Evolutionary conservation across 805 yeast species (phyloP), one percentile per base, ranked within the genome.

Genomic region (Blastobotrys muscicola): DNA sequence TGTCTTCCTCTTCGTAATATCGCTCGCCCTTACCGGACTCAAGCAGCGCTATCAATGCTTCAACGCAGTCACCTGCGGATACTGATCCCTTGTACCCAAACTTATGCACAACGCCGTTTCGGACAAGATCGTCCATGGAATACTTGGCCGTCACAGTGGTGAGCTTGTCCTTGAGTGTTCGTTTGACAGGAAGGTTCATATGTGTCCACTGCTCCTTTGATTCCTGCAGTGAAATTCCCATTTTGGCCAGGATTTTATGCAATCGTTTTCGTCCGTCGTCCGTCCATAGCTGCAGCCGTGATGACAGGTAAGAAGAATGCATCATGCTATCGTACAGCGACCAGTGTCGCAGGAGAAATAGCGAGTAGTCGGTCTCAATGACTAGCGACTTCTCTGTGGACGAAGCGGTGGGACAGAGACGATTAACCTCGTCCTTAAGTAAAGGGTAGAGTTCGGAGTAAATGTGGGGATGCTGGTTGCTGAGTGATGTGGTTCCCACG

Each of bases 161-260:
- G 56, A 92, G 82, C 15, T 85, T 80, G 10, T 69, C 59, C 15
- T 82, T 80, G 16, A 92, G 65, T 48, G 78, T 81, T 45, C 80
- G 76, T 59, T 92, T 94, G 41, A 90, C 69, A 8, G 73, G 71
- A 33, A 84, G 75, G 58, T 86, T 92, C 80, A 90, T 77, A 59
- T 90, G 94, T 20, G 82, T 70, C 97, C 97, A 92, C 44, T 79
- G 79, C 60, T 92, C 95, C 55, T 80, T 82, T 0, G 97, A 92
- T n/a, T 82, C 80, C 4, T 78, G 81, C 39, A 92, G 68, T 0
- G 96, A 81, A 4, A 92, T 82, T 6, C 98, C 98, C 96, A 94
- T 92, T 53, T 83, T 76, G 1, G 98, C 98, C 66, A 92, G 85
- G 75, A 92, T 72, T 54, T 87, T 86, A 58, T 89, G 94, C 41